Evolutionary conservation across 176 grass and related monocot genomes (phyloP), one percentile per base, ranked within the genome.

Genomic region (Avena atlantica): DNA sequence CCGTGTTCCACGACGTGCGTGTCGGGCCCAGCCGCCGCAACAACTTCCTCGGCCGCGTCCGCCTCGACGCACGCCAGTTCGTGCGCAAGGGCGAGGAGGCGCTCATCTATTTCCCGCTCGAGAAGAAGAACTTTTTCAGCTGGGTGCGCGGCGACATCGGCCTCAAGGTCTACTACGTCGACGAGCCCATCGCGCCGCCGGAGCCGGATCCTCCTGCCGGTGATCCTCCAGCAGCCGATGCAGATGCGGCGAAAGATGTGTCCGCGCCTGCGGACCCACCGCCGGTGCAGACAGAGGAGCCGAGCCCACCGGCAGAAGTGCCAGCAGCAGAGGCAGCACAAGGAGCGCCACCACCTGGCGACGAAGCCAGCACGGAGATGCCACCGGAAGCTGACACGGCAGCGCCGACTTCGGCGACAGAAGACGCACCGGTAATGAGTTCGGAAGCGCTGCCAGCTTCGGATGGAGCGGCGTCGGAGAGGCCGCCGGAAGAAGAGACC

Each of bases 71-170:
- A 8, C 85, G 92, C 34, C 90, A 86, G 85, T 91, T 94, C 79
- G 93, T 98, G 64, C 88, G 86, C 58, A 90, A 90, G 89, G 96
- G 96, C 42, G 96, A 96, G 92, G 96, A 98, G 90, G 96, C 96
- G 50, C 87, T 94, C 61, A 92, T 95, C 57, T 88, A 88, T 64
- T 95, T 98, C 50, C 88, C 96, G 42, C 86, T 98, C 24, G 76
- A 95, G 92, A 98, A 94, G 80, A 98, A 95, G 88, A 86, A 53
- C 63, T 83, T 94, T 79, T 94, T 92, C 64, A 75, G 69, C 87
- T 98, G 96, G 96, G 90, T 96, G 14, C 92, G 92, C 66, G 93
- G 96, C 24, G 90, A 96, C 6, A 85, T 98, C 57, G 90, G 92
- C 1, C 87, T 98, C 61, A 98, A 89, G 75, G 81, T 98, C 0